Conservation (phyloP, 306 rosid genomes). For the Gleditsia sinensis region DNA sequence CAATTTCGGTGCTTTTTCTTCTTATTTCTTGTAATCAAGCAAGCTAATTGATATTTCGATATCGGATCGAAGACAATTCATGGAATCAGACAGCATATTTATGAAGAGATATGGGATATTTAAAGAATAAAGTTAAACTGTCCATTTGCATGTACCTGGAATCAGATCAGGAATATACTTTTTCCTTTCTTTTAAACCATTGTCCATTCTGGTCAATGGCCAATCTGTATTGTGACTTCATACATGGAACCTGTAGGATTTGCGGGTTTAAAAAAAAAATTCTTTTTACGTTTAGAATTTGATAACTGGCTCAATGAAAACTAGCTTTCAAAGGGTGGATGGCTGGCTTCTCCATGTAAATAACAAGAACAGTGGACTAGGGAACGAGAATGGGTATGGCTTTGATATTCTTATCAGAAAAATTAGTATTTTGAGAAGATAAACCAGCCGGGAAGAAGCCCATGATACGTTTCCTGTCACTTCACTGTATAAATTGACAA, state of each 20-base stretch:
- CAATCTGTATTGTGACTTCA: not conserved
- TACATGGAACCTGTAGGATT: not conserved
- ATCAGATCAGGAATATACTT: conserved; percentile 43
- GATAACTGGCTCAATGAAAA: no score
- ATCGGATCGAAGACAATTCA: not conserved
- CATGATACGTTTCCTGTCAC: not conserved
- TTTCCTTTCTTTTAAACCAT: not conserved
- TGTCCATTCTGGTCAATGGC: not conserved
- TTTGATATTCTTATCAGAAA: no score
- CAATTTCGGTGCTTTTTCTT: conserved; percentile 10
- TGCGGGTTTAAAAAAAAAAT: not conserved
- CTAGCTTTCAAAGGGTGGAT: no score
- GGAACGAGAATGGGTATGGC: no score
- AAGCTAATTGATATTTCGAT: not conserved
- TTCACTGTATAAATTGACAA: conserved; percentile 4
- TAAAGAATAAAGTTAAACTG: conserved; percentile 57
- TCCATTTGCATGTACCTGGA: conserved; percentile 44
- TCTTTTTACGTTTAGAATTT: no score
- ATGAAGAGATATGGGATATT: conserved; percentile 38
- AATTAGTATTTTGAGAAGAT: not conserved
- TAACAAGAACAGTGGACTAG: no score
- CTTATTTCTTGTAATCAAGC: not conserved
- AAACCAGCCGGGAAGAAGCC: not conserved
- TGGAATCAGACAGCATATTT: conserved; percentile 39
- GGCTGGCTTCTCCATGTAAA: no score